These are phyloP conservation scores for Fusarium euwallaceae DNA, from an alignment of 2,329 filamentous ascomycete genomes.

Conservation along the genomic window DNA sequence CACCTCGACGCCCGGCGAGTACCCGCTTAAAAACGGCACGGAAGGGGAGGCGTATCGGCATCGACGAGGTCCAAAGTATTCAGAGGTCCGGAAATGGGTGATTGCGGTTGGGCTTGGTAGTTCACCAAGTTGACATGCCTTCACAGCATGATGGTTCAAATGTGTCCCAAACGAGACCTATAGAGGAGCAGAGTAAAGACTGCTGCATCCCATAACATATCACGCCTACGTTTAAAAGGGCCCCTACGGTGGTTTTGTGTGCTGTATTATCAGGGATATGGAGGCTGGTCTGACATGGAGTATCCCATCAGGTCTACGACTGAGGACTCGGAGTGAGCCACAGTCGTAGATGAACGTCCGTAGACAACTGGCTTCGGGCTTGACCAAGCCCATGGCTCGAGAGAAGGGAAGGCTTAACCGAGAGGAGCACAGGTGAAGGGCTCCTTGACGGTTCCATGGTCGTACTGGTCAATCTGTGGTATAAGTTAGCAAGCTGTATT, in stretches of 20 bases:
- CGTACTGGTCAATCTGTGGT: slow-evolving; percentile 32
- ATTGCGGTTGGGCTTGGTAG: not conserved
- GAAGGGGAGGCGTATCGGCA: too few relatives aligned
- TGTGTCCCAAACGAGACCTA: not conserved
- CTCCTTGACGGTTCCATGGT: slow-evolving; percentile 29
- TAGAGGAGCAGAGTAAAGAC: not conserved
- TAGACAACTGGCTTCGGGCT: not conserved
- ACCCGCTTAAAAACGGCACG: too few relatives aligned
- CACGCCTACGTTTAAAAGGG: slow-evolving; percentile 42
- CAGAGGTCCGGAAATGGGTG: too few relatives aligned
- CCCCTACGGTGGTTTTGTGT: slow-evolving; percentile 40
- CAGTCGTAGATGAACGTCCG: not conserved
- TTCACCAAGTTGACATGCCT: not conserved
- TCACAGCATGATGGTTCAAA: not conserved
- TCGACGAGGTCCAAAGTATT: too few relatives aligned
- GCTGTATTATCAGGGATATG: slow-evolving; percentile 38
- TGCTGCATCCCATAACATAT: slow-evolving; percentile 9
- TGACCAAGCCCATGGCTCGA: not conserved
- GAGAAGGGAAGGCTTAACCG: slow-evolving; percentile 5
- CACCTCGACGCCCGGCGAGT: too few relatives aligned
- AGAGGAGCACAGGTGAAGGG: slow-evolving; percentile 30
- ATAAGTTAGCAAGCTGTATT: not conserved
- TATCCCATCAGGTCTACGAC: slow-evolving; percentile 22
- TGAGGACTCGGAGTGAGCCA: slow-evolving; percentile 3
- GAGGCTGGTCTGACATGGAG: slow-evolving; percentile 35